phyloP scores from a whole-genome alignment of 192 early-diverging fungal species.

The Backusella westeae region DNA sequence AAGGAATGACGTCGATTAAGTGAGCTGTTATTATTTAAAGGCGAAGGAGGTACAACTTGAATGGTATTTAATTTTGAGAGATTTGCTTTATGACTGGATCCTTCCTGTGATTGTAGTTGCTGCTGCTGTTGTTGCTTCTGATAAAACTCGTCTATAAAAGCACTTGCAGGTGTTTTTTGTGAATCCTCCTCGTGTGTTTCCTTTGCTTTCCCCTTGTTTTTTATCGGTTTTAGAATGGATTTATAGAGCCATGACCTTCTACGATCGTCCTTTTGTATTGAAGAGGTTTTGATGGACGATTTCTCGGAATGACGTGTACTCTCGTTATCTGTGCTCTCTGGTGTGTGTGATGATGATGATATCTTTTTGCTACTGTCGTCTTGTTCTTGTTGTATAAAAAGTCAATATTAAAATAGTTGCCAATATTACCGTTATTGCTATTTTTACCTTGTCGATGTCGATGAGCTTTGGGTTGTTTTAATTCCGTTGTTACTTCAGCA shows the following conservation, averaged over 20 bases:
- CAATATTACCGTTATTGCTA: background rate
- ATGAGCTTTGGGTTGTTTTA: background rate
- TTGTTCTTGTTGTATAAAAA: conserved; percentile 4
- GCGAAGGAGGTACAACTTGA: background rate
- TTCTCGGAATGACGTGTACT: background rate
- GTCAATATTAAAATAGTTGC: background rate
- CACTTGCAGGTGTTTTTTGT: background rate
- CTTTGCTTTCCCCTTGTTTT: background rate
- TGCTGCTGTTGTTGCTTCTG: background rate
- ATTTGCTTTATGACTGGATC: background rate
- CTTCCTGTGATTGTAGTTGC: background rate
- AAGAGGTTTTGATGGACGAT: background rate
- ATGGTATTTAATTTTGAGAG: background rate
- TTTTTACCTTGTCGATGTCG: background rate
- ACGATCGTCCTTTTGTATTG: background rate
- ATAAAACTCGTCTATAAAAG: background rate
- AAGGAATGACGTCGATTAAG: conserved; percentile 10
- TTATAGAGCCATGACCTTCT: conserved; percentile 12
- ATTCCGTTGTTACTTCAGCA: background rate
- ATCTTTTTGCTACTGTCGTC: background rate
- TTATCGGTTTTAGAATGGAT: background rate
- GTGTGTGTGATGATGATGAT: background rate
- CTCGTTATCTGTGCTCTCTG: background rate
- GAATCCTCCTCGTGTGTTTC: background rate
- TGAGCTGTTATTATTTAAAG: background rate